phyloP scores from a whole-genome alignment of 768 basidiomycete species.

The Steccherinum ochraceum region DNA sequence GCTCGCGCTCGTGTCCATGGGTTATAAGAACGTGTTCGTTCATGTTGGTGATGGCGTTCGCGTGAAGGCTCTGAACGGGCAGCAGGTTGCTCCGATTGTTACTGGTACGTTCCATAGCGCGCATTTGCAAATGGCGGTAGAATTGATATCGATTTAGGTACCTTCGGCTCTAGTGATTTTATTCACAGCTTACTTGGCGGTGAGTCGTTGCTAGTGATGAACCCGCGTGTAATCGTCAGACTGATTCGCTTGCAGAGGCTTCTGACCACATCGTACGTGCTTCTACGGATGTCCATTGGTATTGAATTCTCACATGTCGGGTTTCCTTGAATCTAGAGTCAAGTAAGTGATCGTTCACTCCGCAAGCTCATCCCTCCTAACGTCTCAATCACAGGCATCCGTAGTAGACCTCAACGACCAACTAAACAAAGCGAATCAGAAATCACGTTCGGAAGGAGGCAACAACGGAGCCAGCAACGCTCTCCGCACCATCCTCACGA shows the following conservation, averaged over 20 bases:
- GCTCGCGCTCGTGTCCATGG: constrained; percentile 67
- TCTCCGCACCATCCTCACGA: constrained; percentile 55
- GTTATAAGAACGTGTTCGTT: constrained; percentile 69
- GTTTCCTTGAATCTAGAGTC: constrained; percentile 17
- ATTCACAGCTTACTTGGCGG: constrained; percentile 70
- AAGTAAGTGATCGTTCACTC: constrained; percentile 8
- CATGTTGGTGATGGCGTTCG: constrained; percentile 82
- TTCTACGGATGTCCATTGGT: not conserved
- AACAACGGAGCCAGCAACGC: constrained; percentile 31
- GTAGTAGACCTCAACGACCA: constrained; percentile 83
- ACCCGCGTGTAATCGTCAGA: not conserved
- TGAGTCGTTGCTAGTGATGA: constrained; percentile 27
- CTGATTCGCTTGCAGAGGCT: constrained; percentile 37
- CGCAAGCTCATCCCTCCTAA: not conserved
- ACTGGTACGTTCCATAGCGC: constrained; percentile 59
- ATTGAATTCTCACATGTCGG: constrained; percentile 1
- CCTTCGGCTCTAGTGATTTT: constrained; percentile 77
- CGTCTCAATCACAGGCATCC: constrained; percentile 44
- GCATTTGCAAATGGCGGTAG: too few species aligned
- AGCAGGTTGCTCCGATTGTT: constrained; percentile 73
- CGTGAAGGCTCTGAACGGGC: constrained; percentile 68
- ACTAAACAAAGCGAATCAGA: constrained; percentile 62
- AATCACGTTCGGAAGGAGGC: constrained; percentile 22
- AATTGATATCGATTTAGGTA: constrained; percentile 33
- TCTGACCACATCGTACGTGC: constrained; percentile 51